A percentile compares a stretch with the other conserved stretches of the same genome.
Evolutionary conservation across 345 rosid species (phyloP).

Genomic region (Melaleuca quinquenervia): DNA sequence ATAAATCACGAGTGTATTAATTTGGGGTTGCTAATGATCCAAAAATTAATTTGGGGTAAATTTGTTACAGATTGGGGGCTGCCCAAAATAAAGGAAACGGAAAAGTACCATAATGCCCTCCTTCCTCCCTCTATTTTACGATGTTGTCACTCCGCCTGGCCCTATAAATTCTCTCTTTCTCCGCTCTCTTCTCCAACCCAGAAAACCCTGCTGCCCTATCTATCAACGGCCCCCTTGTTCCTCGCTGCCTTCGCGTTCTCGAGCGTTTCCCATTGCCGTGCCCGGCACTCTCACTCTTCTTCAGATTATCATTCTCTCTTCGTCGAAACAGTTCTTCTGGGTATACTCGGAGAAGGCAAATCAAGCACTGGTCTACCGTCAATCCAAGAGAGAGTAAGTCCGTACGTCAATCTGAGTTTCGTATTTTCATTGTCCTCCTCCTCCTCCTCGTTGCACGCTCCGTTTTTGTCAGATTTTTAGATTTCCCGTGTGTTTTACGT

Average conservation of each 20-base stretch:
- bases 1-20: too few relatives aligned
- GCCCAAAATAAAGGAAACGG: fast-evolving
- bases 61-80: too few relatives aligned
- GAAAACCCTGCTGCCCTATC: background rate
- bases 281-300: background rate
- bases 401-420: background rate
- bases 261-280: background rate
- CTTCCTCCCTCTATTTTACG: background rate
- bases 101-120: background rate
- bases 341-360: background rate
- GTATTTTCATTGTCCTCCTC: background rate
- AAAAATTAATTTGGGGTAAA: too few relatives aligned
- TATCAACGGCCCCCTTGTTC: background rate
- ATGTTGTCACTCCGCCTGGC: background rate
- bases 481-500: background rate
- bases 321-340: background rate
- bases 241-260: background rate
- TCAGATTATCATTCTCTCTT: background rate
- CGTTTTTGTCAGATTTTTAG: background rate
- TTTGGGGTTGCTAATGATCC: too few relatives aligned
- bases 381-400: background rate
- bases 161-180: background rate
- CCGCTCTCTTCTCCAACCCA: background rate
- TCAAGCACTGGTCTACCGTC: background rate
- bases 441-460: background rate